Percentiles rank a stretch among this genome's conserved stretches.
Evolutionary conservation across 2,329 filamentous ascomycete genomes (phyloP).

Genomic region (Botrytis fragariae): DNA sequence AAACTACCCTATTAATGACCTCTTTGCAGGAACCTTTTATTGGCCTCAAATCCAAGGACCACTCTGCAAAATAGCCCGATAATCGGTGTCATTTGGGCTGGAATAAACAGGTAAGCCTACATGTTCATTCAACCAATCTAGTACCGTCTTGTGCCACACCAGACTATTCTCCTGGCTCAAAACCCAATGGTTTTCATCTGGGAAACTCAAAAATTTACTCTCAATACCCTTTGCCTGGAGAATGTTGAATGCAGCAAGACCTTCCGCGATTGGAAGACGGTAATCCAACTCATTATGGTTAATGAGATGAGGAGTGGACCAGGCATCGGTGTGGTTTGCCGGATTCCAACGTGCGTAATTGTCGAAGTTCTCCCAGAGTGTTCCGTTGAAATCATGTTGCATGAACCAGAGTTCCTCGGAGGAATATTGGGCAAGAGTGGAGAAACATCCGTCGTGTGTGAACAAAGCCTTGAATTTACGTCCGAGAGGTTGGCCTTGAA

Average conservation of each 20-base stretch:
- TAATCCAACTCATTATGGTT: slow-evolving; percentile 89
- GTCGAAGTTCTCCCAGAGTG: slow-evolving; percentile 57
- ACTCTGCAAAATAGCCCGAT: slow-evolving; percentile 4
- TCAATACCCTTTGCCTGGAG: slow-evolving; percentile 56
- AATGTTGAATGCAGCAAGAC: slow-evolving; percentile 58
- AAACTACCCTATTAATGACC: not conserved
- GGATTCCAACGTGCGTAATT: slow-evolving; percentile 68
- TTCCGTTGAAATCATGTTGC: slow-evolving; percentile 61
- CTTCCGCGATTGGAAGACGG: slow-evolving; percentile 76
- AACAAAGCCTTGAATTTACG: slow-evolving; percentile 69
- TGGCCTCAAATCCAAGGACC: slow-evolving; percentile 13
- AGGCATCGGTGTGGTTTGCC: slow-evolving; percentile 59
- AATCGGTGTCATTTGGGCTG: slow-evolving; percentile 16
- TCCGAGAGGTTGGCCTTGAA: slow-evolving; percentile 78
- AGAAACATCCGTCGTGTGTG: slow-evolving; percentile 20
- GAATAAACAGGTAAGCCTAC: slow-evolving; percentile 19
- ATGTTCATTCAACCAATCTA: slow-evolving; percentile 63
- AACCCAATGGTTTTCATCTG: slow-evolving; percentile 72
- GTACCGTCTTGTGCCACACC: slow-evolving; percentile 81
- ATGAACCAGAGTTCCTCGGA: slow-evolving; percentile 66
- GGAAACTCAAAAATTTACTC: slow-evolving; percentile 60
- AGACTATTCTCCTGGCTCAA: slow-evolving; percentile 83
- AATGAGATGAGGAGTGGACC: slow-evolving; percentile 80
- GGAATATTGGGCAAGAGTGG: slow-evolving; percentile 47
- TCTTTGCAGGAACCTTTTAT: not conserved